Percentiles rank a stretch among this genome's conserved stretches.
phyloP scores from a whole-genome alignment of 2,329 filamentous ascomycete species.

The Aspergillus sp. region DNA sequence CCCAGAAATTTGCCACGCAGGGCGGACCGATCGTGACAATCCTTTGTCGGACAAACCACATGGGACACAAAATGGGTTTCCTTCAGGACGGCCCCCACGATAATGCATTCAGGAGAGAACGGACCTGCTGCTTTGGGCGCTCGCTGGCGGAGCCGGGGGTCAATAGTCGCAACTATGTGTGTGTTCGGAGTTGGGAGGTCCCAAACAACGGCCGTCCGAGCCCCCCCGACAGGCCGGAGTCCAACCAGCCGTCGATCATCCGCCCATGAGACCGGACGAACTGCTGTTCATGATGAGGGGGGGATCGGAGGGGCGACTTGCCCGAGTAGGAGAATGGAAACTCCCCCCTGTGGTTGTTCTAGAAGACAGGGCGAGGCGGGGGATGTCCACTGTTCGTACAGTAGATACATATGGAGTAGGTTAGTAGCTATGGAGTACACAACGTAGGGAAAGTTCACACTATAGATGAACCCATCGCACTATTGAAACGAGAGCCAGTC shows the following conservation, averaged over 20 bases:
- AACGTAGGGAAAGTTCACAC: slow-evolving; percentile 8
- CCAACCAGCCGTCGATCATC: slow-evolving; percentile 11
- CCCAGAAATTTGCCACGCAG: too few species aligned
- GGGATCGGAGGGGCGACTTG: neutral
- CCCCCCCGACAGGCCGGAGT: slow-evolving; percentile 2
- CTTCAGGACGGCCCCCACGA: too few species aligned
- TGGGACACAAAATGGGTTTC: too few species aligned
- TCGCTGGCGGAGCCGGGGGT: too few species aligned
- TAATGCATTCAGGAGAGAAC: too few species aligned
- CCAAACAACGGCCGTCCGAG: neutral
- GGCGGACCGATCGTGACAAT: too few species aligned
- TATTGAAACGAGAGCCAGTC: slow-evolving; percentile 13
- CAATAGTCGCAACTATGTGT: neutral
- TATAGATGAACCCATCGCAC: slow-evolving; percentile 16
- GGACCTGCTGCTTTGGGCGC: too few species aligned
- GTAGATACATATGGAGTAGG: too few species aligned
- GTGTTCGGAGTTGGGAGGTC: neutral
- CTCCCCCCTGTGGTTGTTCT: slow-evolving; percentile 4
- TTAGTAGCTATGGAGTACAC: neutral
- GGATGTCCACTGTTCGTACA: neutral
- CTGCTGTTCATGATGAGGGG: slow-evolving; percentile 2
- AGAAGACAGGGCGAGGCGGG: slow-evolving; percentile 10
- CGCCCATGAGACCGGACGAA: slow-evolving; percentile 7
- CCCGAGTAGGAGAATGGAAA: neutral
- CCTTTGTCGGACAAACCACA: too few species aligned